Percentiles rank a stretch among this genome's conserved stretches.
Evolutionary conservation across 2,329 filamentous ascomycete genomes (phyloP).

Genomic region (Cytospora mali): DNA sequence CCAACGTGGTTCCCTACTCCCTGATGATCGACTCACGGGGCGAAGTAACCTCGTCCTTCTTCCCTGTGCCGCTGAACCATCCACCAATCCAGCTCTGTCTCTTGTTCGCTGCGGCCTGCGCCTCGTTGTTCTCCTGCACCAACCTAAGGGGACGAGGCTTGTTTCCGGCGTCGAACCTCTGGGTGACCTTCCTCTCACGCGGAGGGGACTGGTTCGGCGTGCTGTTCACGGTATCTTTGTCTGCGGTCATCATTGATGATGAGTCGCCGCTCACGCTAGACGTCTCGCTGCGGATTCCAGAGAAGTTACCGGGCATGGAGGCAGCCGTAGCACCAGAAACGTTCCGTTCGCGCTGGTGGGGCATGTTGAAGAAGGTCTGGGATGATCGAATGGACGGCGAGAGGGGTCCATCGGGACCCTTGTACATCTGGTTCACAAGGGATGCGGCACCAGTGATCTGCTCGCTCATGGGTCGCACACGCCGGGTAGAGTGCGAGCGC

Average conservation of each 20-base stretch:
- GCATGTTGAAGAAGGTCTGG: slow-evolving; percentile 64
- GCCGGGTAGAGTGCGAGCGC: slow-evolving; percentile 55
- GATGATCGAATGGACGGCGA: slow-evolving; percentile 63
- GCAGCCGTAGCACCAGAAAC: slow-evolving; percentile 52
- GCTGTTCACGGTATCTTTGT: slow-evolving; percentile 51
- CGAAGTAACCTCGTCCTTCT: slow-evolving; percentile 22
- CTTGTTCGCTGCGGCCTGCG: slow-evolving; percentile 53
- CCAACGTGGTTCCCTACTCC: slow-evolving; percentile 18
- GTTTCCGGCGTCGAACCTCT: slow-evolving; percentile 59
- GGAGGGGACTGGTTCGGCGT: slow-evolving; percentile 53
- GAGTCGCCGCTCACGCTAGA: slow-evolving; percentile 71
- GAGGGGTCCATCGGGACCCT: slow-evolving; percentile 66
- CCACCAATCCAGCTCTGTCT: slow-evolving; percentile 64
- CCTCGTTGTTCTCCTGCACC: slow-evolving; percentile 74
- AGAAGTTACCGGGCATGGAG: slow-evolving; percentile 63
- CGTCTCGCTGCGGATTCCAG: slow-evolving; percentile 68
- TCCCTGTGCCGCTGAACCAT: slow-evolving; percentile 25
- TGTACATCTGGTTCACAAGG: slow-evolving; percentile 89
- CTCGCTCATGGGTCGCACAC: slow-evolving; percentile 61
- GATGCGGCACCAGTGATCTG: slow-evolving; percentile 66
- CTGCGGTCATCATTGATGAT: slow-evolving; percentile 45
- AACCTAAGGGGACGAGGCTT: slow-evolving; percentile 85
- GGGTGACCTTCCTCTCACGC: slow-evolving; percentile 59
- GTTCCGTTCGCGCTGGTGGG: slow-evolving; percentile 31
- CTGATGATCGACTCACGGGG: slow-evolving; percentile 25